A percentile compares a stretch with the other conserved stretches of the same genome.
Evolutionary conservation across 306 rosid species (phyloP).

Genomic region (Cucurbita argyrosperma): DNA sequence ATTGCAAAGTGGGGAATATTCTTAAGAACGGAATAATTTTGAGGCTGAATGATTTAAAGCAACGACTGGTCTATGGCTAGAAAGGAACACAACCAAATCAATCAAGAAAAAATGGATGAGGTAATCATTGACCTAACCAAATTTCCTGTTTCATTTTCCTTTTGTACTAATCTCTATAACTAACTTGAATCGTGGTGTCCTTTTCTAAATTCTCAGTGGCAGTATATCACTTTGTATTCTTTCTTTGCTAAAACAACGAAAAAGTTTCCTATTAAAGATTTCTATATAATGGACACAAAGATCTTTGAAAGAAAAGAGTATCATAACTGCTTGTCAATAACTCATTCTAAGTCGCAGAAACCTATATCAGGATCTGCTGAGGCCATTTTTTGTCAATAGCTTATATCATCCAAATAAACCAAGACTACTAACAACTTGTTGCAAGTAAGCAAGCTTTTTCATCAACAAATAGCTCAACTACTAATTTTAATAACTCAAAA

Average conservation of each 20-base stretch:
- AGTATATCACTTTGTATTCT: neutral
- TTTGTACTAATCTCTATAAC: neutral
- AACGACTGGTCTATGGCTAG: neutral
- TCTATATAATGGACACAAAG: neutral
- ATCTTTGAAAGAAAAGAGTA: neutral
- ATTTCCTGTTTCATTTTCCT: neutral
- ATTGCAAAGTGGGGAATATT: neutral
- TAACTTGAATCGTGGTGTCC: neutral
- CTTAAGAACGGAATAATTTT: neutral
- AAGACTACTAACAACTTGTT: neutral
- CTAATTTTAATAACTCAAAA: neutral
- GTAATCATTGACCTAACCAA: neutral
- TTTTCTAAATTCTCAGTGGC: neutral
- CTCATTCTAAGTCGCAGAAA: neutral
- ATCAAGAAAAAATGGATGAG: neutral
- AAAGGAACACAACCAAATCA: neutral
- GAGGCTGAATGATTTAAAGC: neutral
- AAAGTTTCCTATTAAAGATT: neutral
- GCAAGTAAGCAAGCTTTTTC: neutral
- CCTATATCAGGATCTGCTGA: neutral
- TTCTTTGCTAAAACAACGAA: neutral
- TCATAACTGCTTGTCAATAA: neutral
- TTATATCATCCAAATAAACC: neutral
- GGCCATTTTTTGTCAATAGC: conserved; percentile 1
- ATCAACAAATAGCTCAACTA: neutral